Evolutionary conservation across 2,329 filamentous ascomycete species (phyloP), one percentile per base, ranked within the genome.

Genomic region (Sclerotinia trifoliorum): DNA sequence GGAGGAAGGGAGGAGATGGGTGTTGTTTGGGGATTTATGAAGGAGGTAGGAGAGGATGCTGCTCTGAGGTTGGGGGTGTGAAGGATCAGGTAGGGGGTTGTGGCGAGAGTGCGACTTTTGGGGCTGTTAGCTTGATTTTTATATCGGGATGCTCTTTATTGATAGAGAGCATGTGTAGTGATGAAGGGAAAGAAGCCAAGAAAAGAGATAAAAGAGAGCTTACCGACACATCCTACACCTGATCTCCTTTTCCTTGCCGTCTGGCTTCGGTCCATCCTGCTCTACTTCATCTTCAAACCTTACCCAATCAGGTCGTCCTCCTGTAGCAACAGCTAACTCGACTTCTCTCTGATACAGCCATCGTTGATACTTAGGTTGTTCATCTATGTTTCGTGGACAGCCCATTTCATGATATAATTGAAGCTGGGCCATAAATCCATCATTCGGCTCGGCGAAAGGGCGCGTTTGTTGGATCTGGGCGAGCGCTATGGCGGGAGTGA

Each of bases 221-320:
- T 73, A 87, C 79, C 95, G 88, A 84, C 95, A 99, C 81, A 94
- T 97, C 77, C 94, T 93, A 81, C 95, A 98, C 74, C 92, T 87
- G 69, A 97, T 83, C 77, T 94, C 89, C 80, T 3, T 69, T 73
- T 7, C 71, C 68, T 65, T 73, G 66, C 55, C 70, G n/a, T 52
- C 60, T 5, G 15, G 70, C 57, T 69, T 69, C 70, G 26, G 21
- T 74, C 76, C 2, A 69, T 73, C 6, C 70, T 77, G 72, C 68
- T 68, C 77, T 26, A 82, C 85, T 76, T 89, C 90, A 73, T 94
- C 91, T 77, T 93, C 90, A 76, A 98, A 98, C 55, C 91, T 87
- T 62, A 98, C 89, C 75, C 90, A 86, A 64, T 88, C 84, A 0
- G 95, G 95, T 19, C 93, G 93, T 79, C 91, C 89, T 21, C 91